Evolutionary conservation across 2,329 filamentous ascomycete genomes (phyloP), one percentile per base, ranked within the genome.

Genomic region (Zelopaecilomyces penicillatus): DNA sequence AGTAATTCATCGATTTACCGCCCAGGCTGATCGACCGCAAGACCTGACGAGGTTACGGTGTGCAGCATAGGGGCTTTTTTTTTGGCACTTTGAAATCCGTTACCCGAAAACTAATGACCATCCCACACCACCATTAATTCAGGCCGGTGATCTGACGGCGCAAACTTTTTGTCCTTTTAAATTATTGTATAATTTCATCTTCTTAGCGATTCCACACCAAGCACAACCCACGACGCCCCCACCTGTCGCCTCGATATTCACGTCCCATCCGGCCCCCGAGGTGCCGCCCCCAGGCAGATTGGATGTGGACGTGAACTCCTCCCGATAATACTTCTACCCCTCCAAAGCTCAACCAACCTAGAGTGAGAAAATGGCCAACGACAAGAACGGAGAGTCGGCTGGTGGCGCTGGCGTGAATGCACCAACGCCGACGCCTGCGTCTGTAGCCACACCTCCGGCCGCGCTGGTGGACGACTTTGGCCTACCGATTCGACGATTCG

Each of bases 391-490:
- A 46, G 46, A 53, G 57, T 57, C 52, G 49, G 48, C 46, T 52
- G 54, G 49, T 50, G 50, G 36, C 39, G 27, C 37, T 26, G 40
- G 40, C 39, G 30, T 43, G 46, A 46, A 38, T 38, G 34, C 38
- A 10, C 38, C 41, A 28, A 39, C 39, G 19, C 43, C 40, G 38
- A 31, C 41, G 11, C 52, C 48, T 55, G 60, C 57, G 55, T 53
- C 61, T 61, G 54, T 54, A 48, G 43, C 52, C 51, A 51, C 48
- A 36, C 47, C 48, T 46, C 52, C 58, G 50, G 53, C 57, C 49
- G 57, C 57, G 41, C 78, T 83, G 56, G 65, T 80, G 47, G 83
- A 87, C 61, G 83, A 87, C 52, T 87, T 87, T 60, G 83, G 83
- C 41, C 66, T 87, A 51, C 82, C 82, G 12, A 74, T 83, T 50